Base-by-base conservation (phyloP, 2,329 filamentous ascomycete species). In the Nemania serpens region DNA sequence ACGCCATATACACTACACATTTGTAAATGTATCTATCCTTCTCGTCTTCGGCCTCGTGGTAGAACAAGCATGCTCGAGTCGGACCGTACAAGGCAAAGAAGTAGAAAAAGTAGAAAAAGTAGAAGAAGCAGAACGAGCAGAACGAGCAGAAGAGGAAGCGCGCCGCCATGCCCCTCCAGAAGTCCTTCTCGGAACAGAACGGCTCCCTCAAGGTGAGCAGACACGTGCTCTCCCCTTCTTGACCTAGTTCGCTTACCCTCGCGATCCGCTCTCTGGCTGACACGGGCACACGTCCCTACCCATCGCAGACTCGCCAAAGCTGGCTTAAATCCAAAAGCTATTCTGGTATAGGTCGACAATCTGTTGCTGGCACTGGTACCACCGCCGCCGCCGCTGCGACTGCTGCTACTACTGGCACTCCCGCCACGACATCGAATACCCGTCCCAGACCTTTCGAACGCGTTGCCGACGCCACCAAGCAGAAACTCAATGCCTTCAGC, bases 401-500 rank as follows among this genome's bases (percentile, higher is more conserved):
- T 39, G 74, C 25, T 29, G 25, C 25, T 7, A 7, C 25, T 7
- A 7, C 25, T 7, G 25, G 60, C 11, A 7, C 43, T n/a, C 5
- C 43, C 6, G 7, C 43, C 13, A 22, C 43, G 5, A n/a, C 43
- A 15, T 51, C 60, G 50, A 64, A 64, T 51, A 17, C 46, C 45
- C 50, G 51, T 69, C 54, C 75, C 11, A 76, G 74, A 39, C 72
- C 79, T 41, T 72, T 81, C 6, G 76, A 79, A 34, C 80, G 82
- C 17, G 78, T 86, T 12, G 88, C 86, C 41, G 79, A 84, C 34
- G 78, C 78, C 9, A 87, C 86, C 11, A 88, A 84, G 70, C 84
- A 77, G 64, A 89, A 88, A 68, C 78, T 89, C 34, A 83, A 81
- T 60, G 75, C 76, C 34, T 85, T 84, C 69, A 83, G 84, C 58